Conservation (phyloP, 257 asterid genomes). For the Ophiorrhiza pumila region DNA sequence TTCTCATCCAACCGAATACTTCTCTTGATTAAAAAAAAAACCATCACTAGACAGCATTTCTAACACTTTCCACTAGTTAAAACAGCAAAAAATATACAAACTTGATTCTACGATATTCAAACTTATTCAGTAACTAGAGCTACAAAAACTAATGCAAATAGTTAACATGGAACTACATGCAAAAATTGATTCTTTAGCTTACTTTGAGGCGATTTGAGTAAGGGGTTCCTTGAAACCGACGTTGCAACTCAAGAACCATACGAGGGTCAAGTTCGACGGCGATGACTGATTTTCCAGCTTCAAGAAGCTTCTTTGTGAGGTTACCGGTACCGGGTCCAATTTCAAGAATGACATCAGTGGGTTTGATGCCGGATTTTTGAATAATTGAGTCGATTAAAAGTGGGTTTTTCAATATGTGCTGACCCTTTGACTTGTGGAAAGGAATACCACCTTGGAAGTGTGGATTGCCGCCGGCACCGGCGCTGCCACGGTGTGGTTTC, state of each 20-base stretch:
- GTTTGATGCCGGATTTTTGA: constrained; percentile 86
- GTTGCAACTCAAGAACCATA: constrained; percentile 88
- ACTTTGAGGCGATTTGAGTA: constrained; percentile 61
- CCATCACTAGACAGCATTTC: background rate
- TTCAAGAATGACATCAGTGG: constrained; percentile 81
- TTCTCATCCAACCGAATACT: background rate
- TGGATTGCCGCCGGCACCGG: constrained; percentile 30
- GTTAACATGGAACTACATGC: background rate
- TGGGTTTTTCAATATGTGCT: constrained; percentile 86
- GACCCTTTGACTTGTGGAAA: constrained; percentile 95
- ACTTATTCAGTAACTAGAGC: background rate
- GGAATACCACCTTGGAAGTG: constrained; percentile 87
- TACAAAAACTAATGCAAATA: background rate
- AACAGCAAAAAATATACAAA: no score
- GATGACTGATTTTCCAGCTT: constrained; percentile 78
- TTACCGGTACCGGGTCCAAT: constrained; percentile 98
- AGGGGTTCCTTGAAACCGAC: constrained; percentile 92
- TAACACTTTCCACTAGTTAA: background rate
- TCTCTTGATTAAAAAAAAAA: background rate
- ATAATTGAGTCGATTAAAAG: constrained; percentile 72
- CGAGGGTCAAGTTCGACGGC: constrained; percentile 95
- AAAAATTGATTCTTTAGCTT: background rate
- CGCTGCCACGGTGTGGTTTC: constrained; percentile 38
- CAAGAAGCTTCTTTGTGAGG: constrained; percentile 94
- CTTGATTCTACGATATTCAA: background rate